phyloP scores from a whole-genome alignment of 306 rosid species.

The Geum urbanum region DNA sequence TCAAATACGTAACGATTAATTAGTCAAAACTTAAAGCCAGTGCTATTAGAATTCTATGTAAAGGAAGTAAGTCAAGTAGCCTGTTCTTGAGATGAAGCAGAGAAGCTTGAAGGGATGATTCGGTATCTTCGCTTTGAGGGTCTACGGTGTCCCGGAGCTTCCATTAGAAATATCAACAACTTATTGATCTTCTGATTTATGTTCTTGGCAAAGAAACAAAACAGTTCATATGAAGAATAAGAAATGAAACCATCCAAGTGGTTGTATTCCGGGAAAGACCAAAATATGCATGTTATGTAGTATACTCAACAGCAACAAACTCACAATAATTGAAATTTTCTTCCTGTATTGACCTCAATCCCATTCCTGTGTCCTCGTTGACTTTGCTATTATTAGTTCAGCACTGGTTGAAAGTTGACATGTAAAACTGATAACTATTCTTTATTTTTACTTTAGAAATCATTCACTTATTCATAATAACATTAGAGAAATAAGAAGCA shows the following conservation, averaged over 20 bases:
- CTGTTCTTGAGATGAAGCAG: conserved; percentile 8
- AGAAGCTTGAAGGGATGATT: conserved; percentile 6
- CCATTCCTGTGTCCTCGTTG: background rate
- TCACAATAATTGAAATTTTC: background rate
- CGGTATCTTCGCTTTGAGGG: background rate
- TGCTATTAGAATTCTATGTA: background rate
- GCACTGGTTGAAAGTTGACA: background rate
- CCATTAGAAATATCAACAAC: conserved; percentile 2
- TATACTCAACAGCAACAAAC: background rate
- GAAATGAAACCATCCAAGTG: background rate
- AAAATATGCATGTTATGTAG: background rate
- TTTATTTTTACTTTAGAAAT: background rate
- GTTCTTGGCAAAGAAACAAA: background rate
- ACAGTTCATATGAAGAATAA: background rate
- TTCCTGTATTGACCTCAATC: background rate
- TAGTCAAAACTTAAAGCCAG: background rate
- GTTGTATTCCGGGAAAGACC: background rate
- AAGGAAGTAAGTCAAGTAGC: background rate
- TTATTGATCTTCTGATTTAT: background rate
- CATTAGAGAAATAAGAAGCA: background rate
- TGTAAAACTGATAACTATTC: background rate
- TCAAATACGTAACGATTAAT: too few relatives aligned
- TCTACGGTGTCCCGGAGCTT: conserved; percentile 8
- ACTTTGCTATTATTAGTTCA: background rate
- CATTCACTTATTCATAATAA: too few relatives aligned